Evolutionary conservation across 2,329 filamentous ascomycete genomes (phyloP).

Genomic region (Aspergillus alliaceus): DNA sequence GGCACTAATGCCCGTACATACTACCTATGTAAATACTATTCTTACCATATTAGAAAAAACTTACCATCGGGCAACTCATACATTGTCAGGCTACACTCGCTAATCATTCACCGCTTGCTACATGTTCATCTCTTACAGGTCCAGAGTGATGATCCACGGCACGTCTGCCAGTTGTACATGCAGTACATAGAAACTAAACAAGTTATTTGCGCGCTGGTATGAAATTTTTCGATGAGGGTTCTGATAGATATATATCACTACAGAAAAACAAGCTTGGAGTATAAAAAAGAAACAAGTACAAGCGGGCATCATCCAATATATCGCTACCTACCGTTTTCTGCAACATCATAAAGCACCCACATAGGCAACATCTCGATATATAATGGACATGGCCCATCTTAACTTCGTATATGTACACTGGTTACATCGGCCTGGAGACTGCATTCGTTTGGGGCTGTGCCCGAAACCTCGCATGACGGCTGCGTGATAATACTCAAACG

Average conservation of each 20-base stretch:
- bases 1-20: background rate
- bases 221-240: background rate
- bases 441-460: background rate
- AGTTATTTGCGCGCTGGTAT: background rate
- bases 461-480: background rate
- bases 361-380: background rate
- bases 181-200: background rate
- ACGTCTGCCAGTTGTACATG: constrained; percentile 13
- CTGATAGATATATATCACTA: background rate
- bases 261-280: background rate
- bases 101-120: constrained; percentile 7
- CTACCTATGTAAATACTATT: background rate
- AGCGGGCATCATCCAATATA: background rate
- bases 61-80: background rate
- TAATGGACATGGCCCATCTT: background rate
- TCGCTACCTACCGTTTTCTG: background rate
- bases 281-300: background rate
- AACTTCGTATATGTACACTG: background rate
- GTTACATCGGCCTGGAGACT: background rate
- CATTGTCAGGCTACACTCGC: background rate
- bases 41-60: background rate
- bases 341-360: background rate
- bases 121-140: constrained; percentile 19
- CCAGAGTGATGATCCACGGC: background rate
- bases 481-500: too few species aligned